Evolutionary conservation across 208 protist species (phyloP).

Genomic region (Leishmania turanica): DNA sequence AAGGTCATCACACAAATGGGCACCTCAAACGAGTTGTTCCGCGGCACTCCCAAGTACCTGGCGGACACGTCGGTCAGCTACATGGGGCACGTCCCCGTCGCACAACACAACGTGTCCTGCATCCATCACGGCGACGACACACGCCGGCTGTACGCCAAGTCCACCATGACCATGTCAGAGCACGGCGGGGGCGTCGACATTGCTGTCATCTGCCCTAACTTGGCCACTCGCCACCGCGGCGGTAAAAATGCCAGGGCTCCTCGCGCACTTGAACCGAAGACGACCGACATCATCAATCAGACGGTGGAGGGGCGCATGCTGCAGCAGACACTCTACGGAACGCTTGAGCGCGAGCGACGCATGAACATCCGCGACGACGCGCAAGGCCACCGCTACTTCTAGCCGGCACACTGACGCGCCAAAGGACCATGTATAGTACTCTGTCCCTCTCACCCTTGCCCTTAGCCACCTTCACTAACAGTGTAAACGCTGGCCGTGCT

Average conservation of each 20-base stretch:
- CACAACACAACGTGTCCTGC: conserved; percentile 44
- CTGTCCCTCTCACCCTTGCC: no score
- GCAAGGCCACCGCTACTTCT: conserved; percentile 46
- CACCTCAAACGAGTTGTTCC: conserved; percentile 69
- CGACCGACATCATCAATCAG: conserved; percentile 37
- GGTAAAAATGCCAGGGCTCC: conserved; percentile 48
- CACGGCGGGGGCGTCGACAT: conserved; percentile 84
- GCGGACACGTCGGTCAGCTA: conserved; percentile 56
- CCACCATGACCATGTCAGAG: conserved; percentile 86
- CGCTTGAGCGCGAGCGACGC: conserved; percentile 41
- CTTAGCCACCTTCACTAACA: neutral
- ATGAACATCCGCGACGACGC: conserved; percentile 73
- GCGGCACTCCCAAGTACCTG: conserved; percentile 69
- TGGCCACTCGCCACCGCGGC: conserved; percentile 40
- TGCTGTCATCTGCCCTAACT: conserved; percentile 38
- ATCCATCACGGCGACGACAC: conserved; percentile 64
- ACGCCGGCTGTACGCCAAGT: conserved; percentile 78
- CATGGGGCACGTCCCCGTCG: conserved; percentile 56
- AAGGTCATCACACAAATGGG: conserved; percentile 75
- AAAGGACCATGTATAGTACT: neutral
- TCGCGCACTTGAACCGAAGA: conserved; percentile 64
- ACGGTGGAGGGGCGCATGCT: conserved; percentile 77
- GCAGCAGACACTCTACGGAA: conserved; percentile 47
- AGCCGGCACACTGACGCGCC: neutral
- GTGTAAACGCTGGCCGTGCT: neutral